These are phyloP conservation scores for Mycena epipterygia DNA, from an alignment of 768 basidiomycete species.

Conservation along the genomic window DNA sequence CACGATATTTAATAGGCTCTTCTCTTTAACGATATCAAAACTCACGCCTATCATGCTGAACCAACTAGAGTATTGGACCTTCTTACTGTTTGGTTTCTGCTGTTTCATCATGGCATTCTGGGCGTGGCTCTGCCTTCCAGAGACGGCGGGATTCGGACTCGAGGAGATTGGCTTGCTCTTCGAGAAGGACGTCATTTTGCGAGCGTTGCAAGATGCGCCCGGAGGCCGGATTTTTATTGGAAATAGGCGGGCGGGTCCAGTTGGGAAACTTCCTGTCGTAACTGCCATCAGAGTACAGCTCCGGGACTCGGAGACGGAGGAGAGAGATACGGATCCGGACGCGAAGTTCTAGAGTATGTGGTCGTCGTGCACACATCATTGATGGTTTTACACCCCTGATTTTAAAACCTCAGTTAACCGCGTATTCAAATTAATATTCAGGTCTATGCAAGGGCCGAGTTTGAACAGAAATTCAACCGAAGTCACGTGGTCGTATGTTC, in stretches of 20 bases:
- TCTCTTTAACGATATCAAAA: slow-evolving; percentile 61
- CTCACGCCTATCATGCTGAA: slow-evolving; percentile 54
- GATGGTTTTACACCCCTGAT: no score
- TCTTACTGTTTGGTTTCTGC: slow-evolving; percentile 57
- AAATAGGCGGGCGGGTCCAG: slow-evolving; percentile 37
- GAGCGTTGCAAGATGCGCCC: slow-evolving; percentile 57
- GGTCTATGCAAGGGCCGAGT: no score
- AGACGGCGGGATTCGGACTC: slow-evolving; percentile 60
- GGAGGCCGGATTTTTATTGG: slow-evolving; percentile 53
- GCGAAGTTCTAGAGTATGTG: no score
- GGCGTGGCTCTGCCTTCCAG: slow-evolving; percentile 61
- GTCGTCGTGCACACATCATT: no score
- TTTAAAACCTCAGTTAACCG: no score
- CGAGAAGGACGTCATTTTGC: slow-evolving; percentile 51
- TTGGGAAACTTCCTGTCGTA: slow-evolving; percentile 40
- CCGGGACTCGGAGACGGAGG: background rate
- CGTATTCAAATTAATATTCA: no score
- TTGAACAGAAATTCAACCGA: no score
- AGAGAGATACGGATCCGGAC: background rate
- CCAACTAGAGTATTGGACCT: slow-evolving; percentile 54
- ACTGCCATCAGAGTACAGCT: background rate
- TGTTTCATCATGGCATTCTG: slow-evolving; percentile 58
- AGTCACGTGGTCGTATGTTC: no score
- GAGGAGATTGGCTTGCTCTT: slow-evolving; percentile 63
- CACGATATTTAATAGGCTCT: slow-evolving; percentile 46